phyloP scores from a whole-genome alignment of 305 asterid genomes.

The Fraxinus xanthoxyloides region DNA sequence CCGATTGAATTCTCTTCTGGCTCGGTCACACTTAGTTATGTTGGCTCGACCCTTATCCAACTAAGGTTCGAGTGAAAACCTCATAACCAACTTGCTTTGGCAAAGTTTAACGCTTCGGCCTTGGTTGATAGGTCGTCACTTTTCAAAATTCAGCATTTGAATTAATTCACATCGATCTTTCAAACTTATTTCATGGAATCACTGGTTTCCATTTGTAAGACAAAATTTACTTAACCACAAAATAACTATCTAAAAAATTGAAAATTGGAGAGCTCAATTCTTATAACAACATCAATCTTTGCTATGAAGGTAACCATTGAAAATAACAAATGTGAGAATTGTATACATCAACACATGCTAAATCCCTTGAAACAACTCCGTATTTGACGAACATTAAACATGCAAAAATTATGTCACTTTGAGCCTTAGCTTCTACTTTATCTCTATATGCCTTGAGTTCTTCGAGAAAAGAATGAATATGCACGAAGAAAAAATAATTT shows the following conservation, averaged over 20 bases:
- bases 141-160: not conserved
- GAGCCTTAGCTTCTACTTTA: not conserved
- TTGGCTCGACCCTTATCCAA: not conserved
- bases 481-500: not conserved
- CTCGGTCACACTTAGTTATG: not conserved
- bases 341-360: not conserved
- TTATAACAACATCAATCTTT: not conserved
- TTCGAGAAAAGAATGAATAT: not conserved
- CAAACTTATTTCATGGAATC: not conserved
- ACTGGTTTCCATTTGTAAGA: not conserved
- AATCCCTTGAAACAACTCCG: not conserved
- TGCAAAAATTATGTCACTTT: not conserved
- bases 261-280: too few relatives aligned
- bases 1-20: not conserved
- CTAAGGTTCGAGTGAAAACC: not conserved
- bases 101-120: not conserved
- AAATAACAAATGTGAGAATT: too few relatives aligned
- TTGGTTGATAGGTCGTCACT: not conserved
- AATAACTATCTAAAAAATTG: not conserved
- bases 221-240: not conserved
- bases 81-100: not conserved
- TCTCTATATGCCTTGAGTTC: slow-evolving; percentile 3
- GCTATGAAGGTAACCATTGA: not conserved
- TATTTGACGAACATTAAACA: not conserved
- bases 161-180: not conserved